These are phyloP conservation scores for Calonectria hawksworthii DNA, from an alignment of 2,329 filamentous ascomycete genomes.

Conservation along the genomic window DNA sequence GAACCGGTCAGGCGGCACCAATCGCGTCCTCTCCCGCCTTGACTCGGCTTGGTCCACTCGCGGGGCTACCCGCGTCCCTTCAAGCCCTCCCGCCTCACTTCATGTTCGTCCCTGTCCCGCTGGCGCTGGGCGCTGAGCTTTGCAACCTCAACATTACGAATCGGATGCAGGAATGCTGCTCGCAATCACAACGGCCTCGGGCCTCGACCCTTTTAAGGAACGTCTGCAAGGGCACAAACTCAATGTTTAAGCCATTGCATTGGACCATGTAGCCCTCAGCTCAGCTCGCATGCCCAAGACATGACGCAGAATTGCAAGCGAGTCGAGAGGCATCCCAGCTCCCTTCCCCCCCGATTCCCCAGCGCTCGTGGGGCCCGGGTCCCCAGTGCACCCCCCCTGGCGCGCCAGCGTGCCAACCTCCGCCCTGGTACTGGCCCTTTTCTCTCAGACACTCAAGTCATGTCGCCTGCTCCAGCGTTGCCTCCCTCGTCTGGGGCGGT, in stretches of 20 bases:
- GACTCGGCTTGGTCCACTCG: slow-evolving; percentile 41
- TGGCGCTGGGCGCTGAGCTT: slow-evolving; percentile 11
- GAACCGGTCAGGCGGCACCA: slow-evolving; percentile 48
- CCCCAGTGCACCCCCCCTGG: slow-evolving; percentile 32
- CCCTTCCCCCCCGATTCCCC: slow-evolving; percentile 26
- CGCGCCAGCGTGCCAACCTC: slow-evolving; percentile 34
- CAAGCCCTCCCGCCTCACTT: slow-evolving; percentile 45
- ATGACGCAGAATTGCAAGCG: slow-evolving; percentile 5
- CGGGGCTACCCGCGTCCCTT: slow-evolving; percentile 48
- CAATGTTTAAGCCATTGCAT: background rate
- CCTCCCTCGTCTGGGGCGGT: slow-evolving; percentile 32
- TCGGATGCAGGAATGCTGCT: background rate
- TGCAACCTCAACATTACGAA: slow-evolving; percentile 12
- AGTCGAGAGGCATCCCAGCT: slow-evolving; percentile 14
- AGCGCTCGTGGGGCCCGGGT: slow-evolving; percentile 30
- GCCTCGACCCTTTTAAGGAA: background rate
- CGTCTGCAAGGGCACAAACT: background rate
- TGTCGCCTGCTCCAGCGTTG: slow-evolving; percentile 31
- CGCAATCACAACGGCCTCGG: slow-evolving; percentile 10
- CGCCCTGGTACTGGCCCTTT: slow-evolving; percentile 35
- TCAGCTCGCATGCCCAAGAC: slow-evolving; percentile 7
- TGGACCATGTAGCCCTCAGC: background rate
- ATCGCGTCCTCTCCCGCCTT: slow-evolving; percentile 47
- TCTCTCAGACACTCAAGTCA: slow-evolving; percentile 22
- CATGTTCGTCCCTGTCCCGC: slow-evolving; percentile 33